Evolutionary conservation across 1,139 yeast genomes (phyloP).

Genomic region (Pneumocystis jirovecii): DNA sequence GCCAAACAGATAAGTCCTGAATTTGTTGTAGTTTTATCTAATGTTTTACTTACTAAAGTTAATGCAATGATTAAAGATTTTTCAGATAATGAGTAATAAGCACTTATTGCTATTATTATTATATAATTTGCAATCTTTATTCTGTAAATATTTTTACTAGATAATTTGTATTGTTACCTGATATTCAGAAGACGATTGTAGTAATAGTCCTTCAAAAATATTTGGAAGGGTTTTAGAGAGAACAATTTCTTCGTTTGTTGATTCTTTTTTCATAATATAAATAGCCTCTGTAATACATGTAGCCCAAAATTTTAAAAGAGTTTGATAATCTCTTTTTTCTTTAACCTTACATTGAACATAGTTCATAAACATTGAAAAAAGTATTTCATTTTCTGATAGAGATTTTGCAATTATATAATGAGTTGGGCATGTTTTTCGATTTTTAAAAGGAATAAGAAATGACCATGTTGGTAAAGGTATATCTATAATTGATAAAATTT

Average conservation of each 20-base stretch:
- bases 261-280: conserved; percentile 32
- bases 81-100: conserved; percentile 52
- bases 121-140: conserved; percentile 57
- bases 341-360: conserved; percentile 42
- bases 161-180: conserved; percentile 24
- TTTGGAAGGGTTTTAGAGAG: conserved; percentile 35
- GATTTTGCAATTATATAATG: conserved; percentile 55
- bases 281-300: conserved; percentile 57
- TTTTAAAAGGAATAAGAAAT: conserved; percentile 58
- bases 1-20: conserved; percentile 28
- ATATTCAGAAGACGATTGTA: conserved; percentile 37
- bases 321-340: conserved; percentile 34
- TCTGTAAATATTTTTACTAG: not conserved
- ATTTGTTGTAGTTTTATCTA: conserved; percentile 24
- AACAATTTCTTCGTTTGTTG: conserved; percentile 23
- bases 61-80: conserved; percentile 56
- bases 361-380: conserved; percentile 50
- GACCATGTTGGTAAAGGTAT: conserved; percentile 54
- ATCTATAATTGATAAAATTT: conserved; percentile 57
- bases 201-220: conserved; percentile 22
- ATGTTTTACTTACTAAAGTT: conserved; percentile 43
- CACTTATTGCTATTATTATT: conserved; percentile 56
- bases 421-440: conserved; percentile 49
- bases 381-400: conserved; percentile 43
- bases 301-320: conserved; percentile 63